Evolutionary conservation across 2,329 filamentous ascomycete species (phyloP).

Genomic region (Aphanoascus verrucosus): DNA sequence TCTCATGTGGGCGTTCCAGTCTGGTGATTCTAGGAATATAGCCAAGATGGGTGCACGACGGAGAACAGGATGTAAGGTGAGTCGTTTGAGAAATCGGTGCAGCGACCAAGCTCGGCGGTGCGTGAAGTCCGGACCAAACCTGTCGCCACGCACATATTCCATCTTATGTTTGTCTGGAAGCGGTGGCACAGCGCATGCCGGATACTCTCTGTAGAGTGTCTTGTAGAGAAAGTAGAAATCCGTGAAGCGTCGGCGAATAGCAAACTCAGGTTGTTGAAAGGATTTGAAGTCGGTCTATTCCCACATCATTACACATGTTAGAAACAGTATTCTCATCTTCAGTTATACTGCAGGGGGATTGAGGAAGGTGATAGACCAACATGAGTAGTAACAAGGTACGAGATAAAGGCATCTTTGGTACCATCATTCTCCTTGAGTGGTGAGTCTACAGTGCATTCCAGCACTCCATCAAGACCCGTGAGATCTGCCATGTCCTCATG

Average conservation of each 20-base stretch:
- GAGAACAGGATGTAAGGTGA: conserved; percentile 79
- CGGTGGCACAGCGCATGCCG: conserved; percentile 83
- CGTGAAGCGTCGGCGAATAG: conserved; percentile 82
- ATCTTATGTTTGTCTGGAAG: conserved; percentile 98
- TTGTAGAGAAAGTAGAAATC: conserved; percentile 97
- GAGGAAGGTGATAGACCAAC: conserved; percentile 41
- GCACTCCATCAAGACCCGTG: conserved; percentile 58
- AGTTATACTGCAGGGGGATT: background rate
- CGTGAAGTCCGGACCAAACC: conserved; percentile 90
- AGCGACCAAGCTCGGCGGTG: conserved; percentile 77
- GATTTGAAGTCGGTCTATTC: conserved; percentile 80
- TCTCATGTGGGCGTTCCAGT: conserved; percentile 96
- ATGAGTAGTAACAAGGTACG: conserved; percentile 84
- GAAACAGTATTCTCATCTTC: background rate
- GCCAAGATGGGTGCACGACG: conserved; percentile 73
- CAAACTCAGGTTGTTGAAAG: conserved; percentile 71
- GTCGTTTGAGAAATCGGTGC: conserved; percentile 76
- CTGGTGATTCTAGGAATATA: conserved; percentile 79
- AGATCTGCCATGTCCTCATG: conserved; percentile 48
- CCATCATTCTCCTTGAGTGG: conserved; percentile 94
- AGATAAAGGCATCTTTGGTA: conserved; percentile 92
- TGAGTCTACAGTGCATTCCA: conserved; percentile 72
- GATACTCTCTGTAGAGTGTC: conserved; percentile 74
- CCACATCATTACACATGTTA: conserved; percentile 1
- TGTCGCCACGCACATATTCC: conserved; percentile 93